Percentiles rank a stretch among this genome's conserved stretches.
These are phyloP conservation scores for Chrysoporthe deuterocubensis DNA, from an alignment of 2,329 filamentous ascomycete species.

Conservation along the genomic window DNA sequence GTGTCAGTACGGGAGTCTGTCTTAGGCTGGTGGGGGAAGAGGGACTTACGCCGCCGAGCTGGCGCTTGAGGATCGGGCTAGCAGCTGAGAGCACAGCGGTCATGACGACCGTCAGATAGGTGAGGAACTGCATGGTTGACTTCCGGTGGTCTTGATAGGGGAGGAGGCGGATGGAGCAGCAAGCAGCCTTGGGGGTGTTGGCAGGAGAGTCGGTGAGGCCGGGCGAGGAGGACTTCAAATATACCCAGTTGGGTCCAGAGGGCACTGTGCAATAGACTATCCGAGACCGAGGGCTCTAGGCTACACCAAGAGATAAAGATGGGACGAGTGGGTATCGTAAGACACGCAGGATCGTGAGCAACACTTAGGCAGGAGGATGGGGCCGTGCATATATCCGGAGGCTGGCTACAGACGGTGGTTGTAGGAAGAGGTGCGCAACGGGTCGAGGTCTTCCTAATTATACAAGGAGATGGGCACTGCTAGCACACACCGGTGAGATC, in stretches of 20 bases:
- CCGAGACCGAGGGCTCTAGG: not conserved
- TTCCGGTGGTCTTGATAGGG: not conserved
- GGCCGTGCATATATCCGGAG: slow-evolving; percentile 1
- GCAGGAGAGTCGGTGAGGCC: not conserved
- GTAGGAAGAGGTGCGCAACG: not conserved
- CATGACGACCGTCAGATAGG: slow-evolving; percentile 14
- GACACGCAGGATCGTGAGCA: not conserved
- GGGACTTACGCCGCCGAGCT: slow-evolving; percentile 52
- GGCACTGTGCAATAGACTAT: not conserved
- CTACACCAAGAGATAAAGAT: not conserved
- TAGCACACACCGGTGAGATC: too few relatives aligned
- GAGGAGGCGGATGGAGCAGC: not conserved
- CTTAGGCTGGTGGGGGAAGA: not conserved
- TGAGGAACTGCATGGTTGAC: slow-evolving; percentile 23
- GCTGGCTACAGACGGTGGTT: not conserved
- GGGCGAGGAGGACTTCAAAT: not conserved
- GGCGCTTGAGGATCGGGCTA: slow-evolving; percentile 44
- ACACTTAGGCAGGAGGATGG: not conserved
- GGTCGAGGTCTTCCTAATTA: not conserved
- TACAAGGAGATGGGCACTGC: not conserved
- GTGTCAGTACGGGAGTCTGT: not conserved
- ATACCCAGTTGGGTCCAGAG: not conserved
- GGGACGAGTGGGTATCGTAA: slow-evolving; percentile 6
- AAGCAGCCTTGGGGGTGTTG: not conserved
- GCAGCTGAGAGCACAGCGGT: slow-evolving; percentile 27